A percentile compares a stretch with the other conserved stretches of the same genome.
phyloP scores from a whole-genome alignment of 306 rosid species.

The Gastrolobium villosum region DNA sequence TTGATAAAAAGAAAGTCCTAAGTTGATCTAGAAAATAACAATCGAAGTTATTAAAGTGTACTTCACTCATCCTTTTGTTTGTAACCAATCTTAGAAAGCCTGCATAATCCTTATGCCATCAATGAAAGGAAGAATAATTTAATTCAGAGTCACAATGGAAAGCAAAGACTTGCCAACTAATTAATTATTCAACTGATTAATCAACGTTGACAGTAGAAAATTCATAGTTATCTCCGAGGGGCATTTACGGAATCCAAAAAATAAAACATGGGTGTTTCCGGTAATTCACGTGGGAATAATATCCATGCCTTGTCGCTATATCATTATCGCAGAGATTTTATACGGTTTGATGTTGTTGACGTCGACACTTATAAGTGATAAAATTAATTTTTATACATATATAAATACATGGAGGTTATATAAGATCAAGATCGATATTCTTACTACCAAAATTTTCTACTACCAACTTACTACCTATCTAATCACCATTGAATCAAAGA shows the following conservation, averaged over 20 bases:
- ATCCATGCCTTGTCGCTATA: conserved; percentile 64
- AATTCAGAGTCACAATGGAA: neutral
- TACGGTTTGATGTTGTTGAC: too few species aligned
- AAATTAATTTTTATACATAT: too few species aligned
- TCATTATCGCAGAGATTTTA: conserved; percentile 72
- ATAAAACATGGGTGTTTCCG: conserved; percentile 30
- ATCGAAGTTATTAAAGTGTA: neutral
- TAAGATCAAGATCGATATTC: too few species aligned
- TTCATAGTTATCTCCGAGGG: neutral
- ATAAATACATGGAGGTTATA: too few species aligned
- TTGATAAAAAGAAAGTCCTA: too few species aligned
- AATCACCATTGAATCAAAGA: too few species aligned
- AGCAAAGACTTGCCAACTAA: neutral
- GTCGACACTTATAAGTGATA: too few species aligned
- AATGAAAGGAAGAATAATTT: conserved; percentile 3
- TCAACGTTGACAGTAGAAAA: neutral
- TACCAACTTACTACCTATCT: too few species aligned
- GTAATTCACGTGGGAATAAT: conserved; percentile 59
- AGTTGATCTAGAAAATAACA: neutral
- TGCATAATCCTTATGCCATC: neutral
- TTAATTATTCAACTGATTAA: neutral
- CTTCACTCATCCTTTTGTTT: neutral
- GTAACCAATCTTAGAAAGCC: neutral
- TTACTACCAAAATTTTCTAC: too few species aligned
- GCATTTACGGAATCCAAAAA: neutral